Evolutionary conservation across 2,329 filamentous ascomycete species (phyloP), one percentile per base, ranked within the genome.

Genomic region (Plectosphaerella plurivora): DNA sequence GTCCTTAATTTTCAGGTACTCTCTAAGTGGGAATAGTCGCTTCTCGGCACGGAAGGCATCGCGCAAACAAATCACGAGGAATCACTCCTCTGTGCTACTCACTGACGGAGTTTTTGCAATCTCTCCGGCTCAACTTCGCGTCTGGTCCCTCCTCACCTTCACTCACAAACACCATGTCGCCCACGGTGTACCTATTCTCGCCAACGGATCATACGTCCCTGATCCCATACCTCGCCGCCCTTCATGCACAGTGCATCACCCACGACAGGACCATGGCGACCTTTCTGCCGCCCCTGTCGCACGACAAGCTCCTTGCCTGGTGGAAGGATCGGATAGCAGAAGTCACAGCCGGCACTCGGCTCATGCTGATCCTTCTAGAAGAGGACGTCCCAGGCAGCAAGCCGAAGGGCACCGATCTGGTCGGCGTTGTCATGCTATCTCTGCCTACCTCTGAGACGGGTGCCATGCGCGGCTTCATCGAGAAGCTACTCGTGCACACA

Each of bases 161-260:
- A 20, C 18, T 41, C 3, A 9, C 28, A 33, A 8, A 33, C 20
- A 41, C n/a, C 36, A 57, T 57, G 55, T 42, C 55, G 24, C 50
- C 51, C 22, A 51, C 25, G 16, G 48, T 53, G 28, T 57, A 72
- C 48, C 57, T 75, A 57, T 81, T 78, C 64, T 66, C 70, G 24
- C 66, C 73, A 3, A 62, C 61, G 8, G 63, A 69, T 36, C 78
- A 86, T 59, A 61, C 68, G 25, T 74, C 79, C 60, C 72, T 85
- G 20, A 71, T 82, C 22, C 73, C 77, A 15, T 79, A 81, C 60
- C 72, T 86, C 16, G 81, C 81, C 36, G 73, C 75, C 46, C 72
- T 86, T 22, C 83, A 86, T 58, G 77, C 74, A 53, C 73, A 75
- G 14, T 84, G 82, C 66, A 82, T 87, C 62, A 78, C 76, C 5